Evolutionary conservation across 192 early-diverging fungal genomes (phyloP).

Genomic region (Geranomyces michiganensis): DNA sequence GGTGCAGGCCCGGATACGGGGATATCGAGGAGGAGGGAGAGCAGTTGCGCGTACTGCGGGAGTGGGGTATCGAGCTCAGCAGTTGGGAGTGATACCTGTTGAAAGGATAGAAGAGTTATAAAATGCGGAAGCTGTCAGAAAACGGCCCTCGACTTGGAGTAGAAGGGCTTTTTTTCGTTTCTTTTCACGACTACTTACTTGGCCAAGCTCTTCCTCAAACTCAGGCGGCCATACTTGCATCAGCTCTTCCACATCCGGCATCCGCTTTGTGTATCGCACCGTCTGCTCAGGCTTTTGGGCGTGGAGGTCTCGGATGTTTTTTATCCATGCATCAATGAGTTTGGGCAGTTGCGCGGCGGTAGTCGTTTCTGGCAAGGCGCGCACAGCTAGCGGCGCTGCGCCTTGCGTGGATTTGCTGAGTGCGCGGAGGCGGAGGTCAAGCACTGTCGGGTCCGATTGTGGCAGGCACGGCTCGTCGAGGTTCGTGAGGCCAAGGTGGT

Average conservation of each 20-base stretch:
- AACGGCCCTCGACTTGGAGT: neutral
- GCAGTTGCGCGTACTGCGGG: conserved; percentile 43
- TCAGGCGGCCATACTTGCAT: conserved; percentile 65
- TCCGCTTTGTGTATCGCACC: conserved; percentile 46
- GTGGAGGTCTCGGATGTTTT: conserved; percentile 59
- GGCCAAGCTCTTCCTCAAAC: conserved; percentile 50
- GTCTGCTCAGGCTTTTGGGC: conserved; percentile 44
- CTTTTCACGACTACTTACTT: conserved; percentile 25
- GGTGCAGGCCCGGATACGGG: conserved; percentile 38
- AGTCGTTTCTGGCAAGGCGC: conserved; percentile 33
- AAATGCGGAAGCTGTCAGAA: too few relatives aligned
- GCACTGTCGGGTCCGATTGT: conserved; percentile 60
- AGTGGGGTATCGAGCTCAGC: conserved; percentile 56
- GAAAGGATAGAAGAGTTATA: neutral
- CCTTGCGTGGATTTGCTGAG: conserved; percentile 45
- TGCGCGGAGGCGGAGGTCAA: conserved; percentile 57
- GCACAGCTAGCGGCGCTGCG: conserved; percentile 41
- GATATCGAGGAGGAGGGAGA: conserved; percentile 57
- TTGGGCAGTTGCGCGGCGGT: conserved; percentile 33
- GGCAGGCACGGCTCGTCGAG: conserved; percentile 55
- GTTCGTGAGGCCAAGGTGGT: conserved; percentile 50
- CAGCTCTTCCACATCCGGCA: conserved; percentile 64
- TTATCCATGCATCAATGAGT: conserved; percentile 57
- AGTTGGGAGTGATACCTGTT: conserved; percentile 44
- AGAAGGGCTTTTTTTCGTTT: neutral